Evolutionary conservation across 2,329 filamentous ascomycete species (phyloP).

Genomic region (Lachnellula subtilissima): DNA sequence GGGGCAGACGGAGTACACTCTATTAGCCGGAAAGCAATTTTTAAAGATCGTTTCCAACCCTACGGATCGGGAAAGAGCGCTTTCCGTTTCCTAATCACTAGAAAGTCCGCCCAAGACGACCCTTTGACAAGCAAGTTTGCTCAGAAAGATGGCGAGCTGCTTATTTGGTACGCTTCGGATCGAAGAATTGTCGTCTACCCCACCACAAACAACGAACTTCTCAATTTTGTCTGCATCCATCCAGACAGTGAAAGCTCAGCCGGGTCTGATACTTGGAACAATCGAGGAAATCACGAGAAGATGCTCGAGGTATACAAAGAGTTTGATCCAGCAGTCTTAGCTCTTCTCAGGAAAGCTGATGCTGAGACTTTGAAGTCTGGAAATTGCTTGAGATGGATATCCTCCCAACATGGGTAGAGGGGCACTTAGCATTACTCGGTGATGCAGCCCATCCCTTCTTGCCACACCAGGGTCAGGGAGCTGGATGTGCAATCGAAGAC

Average conservation of each 20-base stretch:
- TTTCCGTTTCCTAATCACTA: constrained; percentile 23
- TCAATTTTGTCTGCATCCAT: constrained; percentile 51
- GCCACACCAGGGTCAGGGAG: constrained; percentile 60
- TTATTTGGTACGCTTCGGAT: constrained; percentile 39
- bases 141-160: constrained; percentile 28
- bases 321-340: constrained; percentile 39
- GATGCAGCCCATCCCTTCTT: constrained; percentile 67
- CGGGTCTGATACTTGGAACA: constrained; percentile 38
- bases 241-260: constrained; percentile 44
- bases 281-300: constrained; percentile 33
- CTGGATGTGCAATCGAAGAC: constrained; percentile 62
- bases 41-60: constrained; percentile 19
- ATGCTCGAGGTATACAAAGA: constrained; percentile 38
- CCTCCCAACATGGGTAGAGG: constrained; percentile 52
- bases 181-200: constrained; percentile 46
- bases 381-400: constrained; percentile 58
- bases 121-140: constrained; percentile 34
- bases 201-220: constrained; percentile 38
- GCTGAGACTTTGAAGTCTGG: constrained; percentile 48
- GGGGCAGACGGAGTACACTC: constrained; percentile 51
- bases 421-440: constrained; percentile 52
- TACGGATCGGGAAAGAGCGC: constrained; percentile 20
- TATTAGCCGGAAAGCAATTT: constrained; percentile 6
- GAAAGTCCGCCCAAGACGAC: constrained; percentile 29
- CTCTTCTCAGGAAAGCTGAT: constrained; percentile 41